Conservation (phyloP, 2,329 filamentous ascomycete genomes). For the Apiospora aurea region DNA sequence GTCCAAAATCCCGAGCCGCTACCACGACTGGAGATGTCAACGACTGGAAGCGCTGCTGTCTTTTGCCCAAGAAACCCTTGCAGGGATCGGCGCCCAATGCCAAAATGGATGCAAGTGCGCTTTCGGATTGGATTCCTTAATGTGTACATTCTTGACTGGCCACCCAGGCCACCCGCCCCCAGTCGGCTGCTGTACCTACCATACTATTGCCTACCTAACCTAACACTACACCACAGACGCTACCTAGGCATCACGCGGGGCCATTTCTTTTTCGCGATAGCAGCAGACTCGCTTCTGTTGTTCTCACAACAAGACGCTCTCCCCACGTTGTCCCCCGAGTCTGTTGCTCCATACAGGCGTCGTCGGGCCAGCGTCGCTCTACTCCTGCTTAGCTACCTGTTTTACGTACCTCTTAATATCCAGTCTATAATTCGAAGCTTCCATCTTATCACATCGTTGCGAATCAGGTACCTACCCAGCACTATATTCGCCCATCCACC, state of each 20-base stretch:
- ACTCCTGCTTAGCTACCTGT: background rate
- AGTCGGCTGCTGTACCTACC: background rate
- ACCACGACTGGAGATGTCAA: background rate
- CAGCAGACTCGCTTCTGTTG: background rate
- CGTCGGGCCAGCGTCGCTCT: background rate
- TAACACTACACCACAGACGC: slow-evolving; percentile 6
- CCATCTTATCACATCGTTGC: background rate
- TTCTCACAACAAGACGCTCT: background rate
- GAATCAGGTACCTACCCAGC: background rate
- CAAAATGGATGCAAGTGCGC: background rate
- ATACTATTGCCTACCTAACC: background rate
- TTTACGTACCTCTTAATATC: slow-evolving; percentile 17
- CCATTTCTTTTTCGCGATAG: slow-evolving; percentile 18
- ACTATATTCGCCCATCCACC: background rate
- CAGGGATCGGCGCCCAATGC: slow-evolving; percentile 16
- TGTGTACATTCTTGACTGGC: slow-evolving; percentile 4
- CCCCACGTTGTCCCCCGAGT: background rate
- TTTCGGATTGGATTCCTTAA: slow-evolving; percentile 2
- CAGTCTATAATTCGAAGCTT: slow-evolving; percentile 4
- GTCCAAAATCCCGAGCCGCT: slow-evolving; percentile 6
- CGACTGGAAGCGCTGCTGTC: background rate
- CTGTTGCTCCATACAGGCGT: background rate
- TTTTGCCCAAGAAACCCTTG: background rate
- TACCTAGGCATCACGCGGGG: slow-evolving; percentile 1
- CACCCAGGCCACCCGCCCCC: background rate